Conservation (phyloP, 164 flowering plant genomes). For the Echeveria elegans region DNA sequence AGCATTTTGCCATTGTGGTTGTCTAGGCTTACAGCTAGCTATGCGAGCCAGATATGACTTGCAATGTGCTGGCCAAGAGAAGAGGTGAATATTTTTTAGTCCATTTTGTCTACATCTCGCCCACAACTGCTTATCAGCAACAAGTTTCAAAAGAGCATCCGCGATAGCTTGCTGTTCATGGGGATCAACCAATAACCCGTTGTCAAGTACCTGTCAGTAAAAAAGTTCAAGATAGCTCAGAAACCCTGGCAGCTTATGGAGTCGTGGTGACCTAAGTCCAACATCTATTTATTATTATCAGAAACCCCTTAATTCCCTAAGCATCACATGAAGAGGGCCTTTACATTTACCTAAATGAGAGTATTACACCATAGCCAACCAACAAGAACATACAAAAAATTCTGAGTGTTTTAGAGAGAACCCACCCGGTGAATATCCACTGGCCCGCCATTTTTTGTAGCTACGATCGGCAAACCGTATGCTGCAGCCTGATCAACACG, state of each 20-base stretch:
- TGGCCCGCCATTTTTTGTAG: conserved; percentile 98
- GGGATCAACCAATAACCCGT: conserved; percentile 90
- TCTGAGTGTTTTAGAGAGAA: conserved; percentile 9
- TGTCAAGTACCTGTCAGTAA: conserved; percentile 69
- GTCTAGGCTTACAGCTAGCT: conserved; percentile 64
- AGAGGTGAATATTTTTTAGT: conserved; percentile 76
- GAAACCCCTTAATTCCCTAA: neutral
- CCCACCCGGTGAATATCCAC: conserved; percentile 88
- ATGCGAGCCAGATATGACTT: conserved; percentile 69
- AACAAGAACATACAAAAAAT: neutral
- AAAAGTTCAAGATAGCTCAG: neutral
- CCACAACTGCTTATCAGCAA: conserved; percentile 91
- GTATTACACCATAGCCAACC: neutral
- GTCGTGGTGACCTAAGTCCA: neutral
- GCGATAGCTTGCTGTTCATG: conserved; percentile 88
- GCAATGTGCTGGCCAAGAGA: conserved; percentile 96
- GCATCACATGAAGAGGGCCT: neutral
- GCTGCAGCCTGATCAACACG: conserved; percentile 68
- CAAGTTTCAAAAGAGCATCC: conserved; percentile 86
- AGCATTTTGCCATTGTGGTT: conserved; percentile 64
- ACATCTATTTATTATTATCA: neutral
- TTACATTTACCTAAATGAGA: neutral
- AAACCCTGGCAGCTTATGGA: neutral
- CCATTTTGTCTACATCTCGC: conserved; percentile 76
- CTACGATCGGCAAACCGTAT: conserved; percentile 91